phyloP scores from a whole-genome alignment of 176 grass and related monocot genomes.

The Aechmea fasciata region DNA sequence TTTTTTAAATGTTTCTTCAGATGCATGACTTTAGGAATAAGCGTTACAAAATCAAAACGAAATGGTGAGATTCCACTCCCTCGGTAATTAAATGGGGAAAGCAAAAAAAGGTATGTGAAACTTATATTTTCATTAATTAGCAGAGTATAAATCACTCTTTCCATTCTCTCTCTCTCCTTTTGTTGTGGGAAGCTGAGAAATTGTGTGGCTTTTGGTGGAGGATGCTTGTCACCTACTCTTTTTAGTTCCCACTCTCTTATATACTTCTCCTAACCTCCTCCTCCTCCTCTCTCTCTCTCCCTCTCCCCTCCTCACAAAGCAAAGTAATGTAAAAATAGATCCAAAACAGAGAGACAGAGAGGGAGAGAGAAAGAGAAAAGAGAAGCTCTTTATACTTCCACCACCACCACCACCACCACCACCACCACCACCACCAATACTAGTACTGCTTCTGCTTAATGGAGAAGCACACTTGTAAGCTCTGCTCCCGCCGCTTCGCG shows the following conservation, averaged over 20 bases:
- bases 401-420: not conserved
- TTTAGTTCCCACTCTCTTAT: not conserved
- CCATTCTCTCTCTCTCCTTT: too few species aligned
- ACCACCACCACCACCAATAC: not conserved
- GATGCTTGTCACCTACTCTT: conserved; percentile 23
- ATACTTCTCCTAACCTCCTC: not conserved
- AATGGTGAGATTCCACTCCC: too few species aligned
- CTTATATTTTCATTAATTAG: too few species aligned
- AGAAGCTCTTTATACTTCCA: too few species aligned
- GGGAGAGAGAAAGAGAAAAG: too few species aligned
- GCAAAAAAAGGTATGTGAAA: too few species aligned
- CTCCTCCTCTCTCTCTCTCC: not conserved
- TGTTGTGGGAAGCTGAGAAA: too few species aligned
- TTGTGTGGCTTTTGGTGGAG: conserved; percentile 15
- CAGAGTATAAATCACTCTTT: too few species aligned
- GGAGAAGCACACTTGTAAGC: conserved; percentile 16
- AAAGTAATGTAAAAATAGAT: not conserved
- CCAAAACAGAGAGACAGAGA: not conserved
- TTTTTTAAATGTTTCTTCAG: too few species aligned
- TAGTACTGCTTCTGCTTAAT: conserved; percentile 8
- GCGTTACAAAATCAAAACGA: too few species aligned
- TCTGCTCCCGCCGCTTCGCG: conserved; percentile 25
- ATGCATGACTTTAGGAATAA: too few species aligned
- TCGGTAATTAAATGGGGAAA: too few species aligned
- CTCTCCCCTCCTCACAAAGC: not conserved